These are phyloP conservation scores for Grammothele lineata DNA, from an alignment of 768 basidiomycete species.

Conservation along the genomic window DNA sequence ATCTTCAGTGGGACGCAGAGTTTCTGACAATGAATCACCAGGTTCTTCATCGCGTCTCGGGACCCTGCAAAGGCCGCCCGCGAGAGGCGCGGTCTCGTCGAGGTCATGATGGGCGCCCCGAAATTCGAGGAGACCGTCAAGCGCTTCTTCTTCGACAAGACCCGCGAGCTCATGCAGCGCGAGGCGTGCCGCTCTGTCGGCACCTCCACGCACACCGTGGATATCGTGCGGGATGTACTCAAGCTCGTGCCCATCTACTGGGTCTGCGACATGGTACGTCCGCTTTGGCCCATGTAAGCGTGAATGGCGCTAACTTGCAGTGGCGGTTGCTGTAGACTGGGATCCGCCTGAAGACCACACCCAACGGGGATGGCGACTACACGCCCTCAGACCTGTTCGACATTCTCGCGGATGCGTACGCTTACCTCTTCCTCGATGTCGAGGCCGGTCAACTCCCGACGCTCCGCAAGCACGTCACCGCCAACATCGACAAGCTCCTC, in stretches of 20 bases:
- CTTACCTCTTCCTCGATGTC: conserved; percentile 74
- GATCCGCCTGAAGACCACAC: conserved; percentile 59
- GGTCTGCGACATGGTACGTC: conserved; percentile 64
- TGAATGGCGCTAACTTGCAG: too few relatives aligned
- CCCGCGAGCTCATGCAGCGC: conserved; percentile 49
- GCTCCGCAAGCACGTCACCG: conserved; percentile 45
- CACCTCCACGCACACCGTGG: conserved; percentile 48
- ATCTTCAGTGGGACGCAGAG: background rate
- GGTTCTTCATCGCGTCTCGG: conserved; percentile 63
- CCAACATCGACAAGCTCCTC: conserved; percentile 50
- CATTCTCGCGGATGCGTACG: conserved; percentile 67
- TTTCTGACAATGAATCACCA: too few relatives aligned
- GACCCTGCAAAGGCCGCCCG: conserved; percentile 34
- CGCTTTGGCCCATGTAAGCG: background rate
- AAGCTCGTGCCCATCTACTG: conserved; percentile 63
- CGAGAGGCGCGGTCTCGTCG: conserved; percentile 44
- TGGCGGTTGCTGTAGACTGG: too few relatives aligned
- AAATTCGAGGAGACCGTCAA: conserved; percentile 48
- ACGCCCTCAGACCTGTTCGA: conserved; percentile 58
- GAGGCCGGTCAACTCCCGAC: conserved; percentile 57
- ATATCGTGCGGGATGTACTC: conserved; percentile 67
- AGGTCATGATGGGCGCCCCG: conserved; percentile 42
- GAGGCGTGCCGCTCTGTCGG: conserved; percentile 57
- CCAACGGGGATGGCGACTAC: conserved; percentile 51
- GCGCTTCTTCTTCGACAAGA: conserved; percentile 62